Evolutionary conservation across 1,139 yeast genomes (phyloP), one percentile per base, ranked within the genome.

Genomic region (Pneumocystis sp.): DNA sequence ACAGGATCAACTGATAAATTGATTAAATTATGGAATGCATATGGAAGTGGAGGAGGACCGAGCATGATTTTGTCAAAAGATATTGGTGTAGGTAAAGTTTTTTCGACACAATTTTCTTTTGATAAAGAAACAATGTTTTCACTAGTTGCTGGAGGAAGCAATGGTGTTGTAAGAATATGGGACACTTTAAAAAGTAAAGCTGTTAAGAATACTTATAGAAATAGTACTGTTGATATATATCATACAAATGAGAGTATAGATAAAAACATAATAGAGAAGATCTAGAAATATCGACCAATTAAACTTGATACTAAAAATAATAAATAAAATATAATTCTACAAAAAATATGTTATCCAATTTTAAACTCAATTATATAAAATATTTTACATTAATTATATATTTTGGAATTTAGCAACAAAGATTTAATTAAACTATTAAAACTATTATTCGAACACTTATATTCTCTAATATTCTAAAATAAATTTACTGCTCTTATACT

Each of bases 21-120:
- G 15, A 84, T 90, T 66, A 93, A 95, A 76, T 79, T 93, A 66
- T 93, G 99, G 99, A 89, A 88, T 72, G 81, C 85, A 67, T 83
- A 64, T 39, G 64, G 65, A n/a, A 61, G 83, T 40, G 73, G 73
- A 21, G 72, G 76, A 65, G 86, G 86, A 19, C 98, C 98, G 34
- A 84, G 91, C 15, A 87, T 93, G 96, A 86, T 91, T 21, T 79
- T 90, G 68, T 85, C 95, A 60, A 84, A 97, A 74, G 97, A 93
- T 75, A 86, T 95, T 71, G 97, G 93, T 70, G 89, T 91, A 64
- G 99, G 98, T 68, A 90, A 90, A 73, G 97, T 93, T 21, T 83
- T 95, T 72, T 81, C 91, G 15, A 80, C 89, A 29, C 79, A 87
- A 10, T 95, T 90, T 78, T 95, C 96, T 12, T 87, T 91, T 63